Base-by-base conservation (phyloP, 2,329 filamentous ascomycete genomes). In the Pseudogymnoascus sp. region DNA sequence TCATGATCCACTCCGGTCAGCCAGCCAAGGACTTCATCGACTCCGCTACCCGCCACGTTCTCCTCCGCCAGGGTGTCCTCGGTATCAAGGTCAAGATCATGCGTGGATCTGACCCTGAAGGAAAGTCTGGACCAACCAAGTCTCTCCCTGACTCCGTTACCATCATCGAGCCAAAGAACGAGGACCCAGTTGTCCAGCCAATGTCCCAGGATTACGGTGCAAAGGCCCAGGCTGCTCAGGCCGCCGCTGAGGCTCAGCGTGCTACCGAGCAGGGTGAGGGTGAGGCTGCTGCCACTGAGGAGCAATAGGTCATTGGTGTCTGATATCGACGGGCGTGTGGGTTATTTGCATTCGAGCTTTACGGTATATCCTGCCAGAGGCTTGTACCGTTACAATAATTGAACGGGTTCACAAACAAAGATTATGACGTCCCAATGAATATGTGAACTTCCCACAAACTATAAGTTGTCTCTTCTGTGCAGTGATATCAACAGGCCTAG, bases 71-170 rank as follows among this genome's bases (percentile, higher is more conserved):
- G 84, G 94, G 94, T 89, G 94, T 99, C 69, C 84, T 99, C 69
- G 94, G 94, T 82, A 99, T 99, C 83, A 99, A 99, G 87, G 94
- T 99, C 80, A 99, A 99, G 92, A 99, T 99, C 82, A 99, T 99
- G 94, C 92, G 95, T 77, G 94, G 94, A 76, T 94, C 90, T 71
- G 94, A 99, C 83, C 94, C 94, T 77, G 91, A 97, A 81, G 94
- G 94, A 86, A 99, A 99, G 88, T 86, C 90, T 73, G 91, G 94
- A 70, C 92, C 92, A 72, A 90, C 92, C 81, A 96, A 97, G 86
- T 86, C 91, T 69, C 90, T 99, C 68, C 94, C 94, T 71, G 94
- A 99, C 78, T 90, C 91, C 76, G 94, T 99, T 78, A 97, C 92
- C 77, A 94, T 99, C 80, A 96, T 97, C 79, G 94, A 99, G 84